Base-by-base conservation (phyloP, 305 asterid genomes). In the Ruellia speciosa region DNA sequence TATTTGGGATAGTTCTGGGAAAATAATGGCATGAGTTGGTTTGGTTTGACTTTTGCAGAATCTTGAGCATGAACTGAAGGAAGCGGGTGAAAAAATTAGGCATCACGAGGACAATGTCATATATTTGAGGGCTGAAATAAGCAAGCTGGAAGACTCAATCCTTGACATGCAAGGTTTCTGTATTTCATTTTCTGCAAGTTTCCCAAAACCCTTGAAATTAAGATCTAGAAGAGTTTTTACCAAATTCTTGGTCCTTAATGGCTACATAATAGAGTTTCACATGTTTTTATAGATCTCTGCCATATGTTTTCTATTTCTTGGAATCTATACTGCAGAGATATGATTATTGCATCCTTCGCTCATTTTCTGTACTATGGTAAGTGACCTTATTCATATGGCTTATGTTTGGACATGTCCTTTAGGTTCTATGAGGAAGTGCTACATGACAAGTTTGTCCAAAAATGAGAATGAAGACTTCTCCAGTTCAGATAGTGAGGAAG, bases 361-460 rank as follows among this genome's bases (percentile, higher is more conserved):
- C 49, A 33, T 43, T 14, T 49, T 41, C 19, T 11, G 39, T 61
- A 54, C 15, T 33, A 19, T 54, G 56, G 50, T 53, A 7, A 49
- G 40, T 28, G 28, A 28, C 49, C 20, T 4, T 43, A 12, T 24
- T 24, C n/a, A n/a, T 24, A 24, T 24, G 31, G 31, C 31, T 24
- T 24, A 24, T 15, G 12, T n/a, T 0, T 43, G 49, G 13, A 11
- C 7, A 6, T 43, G 49, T 43, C 20, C 48, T 65, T 45, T 40
- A 88, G 94, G 78, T 70, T 58, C 81, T 65, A 70, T 80, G 43
- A 82, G 85, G 53, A 86, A 84, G 73, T 72, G 56, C 68, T 73
- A 72, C 46, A 24, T 24, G 31, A 41, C 72, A 52, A 66, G 60
- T 70, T 53, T 13, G 16, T 56, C 68, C 56, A 59, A 15, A 56